A percentile compares a stretch with the other conserved stretches of the same genome.
These are phyloP conservation scores for Pseudocercospora pini-densiflorae DNA, from an alignment of 2,329 filamentous ascomycete genomes.

Conservation along the genomic window DNA sequence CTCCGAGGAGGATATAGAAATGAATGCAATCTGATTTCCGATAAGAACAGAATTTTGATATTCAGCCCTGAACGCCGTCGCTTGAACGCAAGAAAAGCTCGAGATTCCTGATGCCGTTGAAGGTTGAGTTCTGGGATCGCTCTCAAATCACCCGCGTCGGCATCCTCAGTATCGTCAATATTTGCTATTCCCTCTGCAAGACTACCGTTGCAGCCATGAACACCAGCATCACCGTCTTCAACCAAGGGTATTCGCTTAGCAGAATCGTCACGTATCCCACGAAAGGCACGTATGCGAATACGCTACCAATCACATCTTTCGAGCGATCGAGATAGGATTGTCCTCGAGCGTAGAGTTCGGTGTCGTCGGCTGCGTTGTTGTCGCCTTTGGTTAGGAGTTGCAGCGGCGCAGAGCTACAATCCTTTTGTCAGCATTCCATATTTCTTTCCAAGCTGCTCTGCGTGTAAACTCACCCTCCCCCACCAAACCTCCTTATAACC, in stretches of 20 bases:
- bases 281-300: conserved; percentile 88
- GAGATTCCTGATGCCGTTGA: background rate
- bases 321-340: conserved; percentile 82
- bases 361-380: conserved; percentile 94
- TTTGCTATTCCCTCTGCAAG: conserved; percentile 76
- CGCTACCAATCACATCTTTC: conserved; percentile 90
- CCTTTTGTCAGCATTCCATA: background rate
- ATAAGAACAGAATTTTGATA: background rate
- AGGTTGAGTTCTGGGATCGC: background rate
- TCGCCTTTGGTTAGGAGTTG: conserved; percentile 94
- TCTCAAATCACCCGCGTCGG: background rate
- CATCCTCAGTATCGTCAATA: background rate
- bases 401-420: conserved; percentile 51
- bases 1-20: too few species aligned
- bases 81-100: background rate
- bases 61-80: background rate
- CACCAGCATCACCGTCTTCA: conserved; percentile 93
- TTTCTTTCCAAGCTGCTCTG: too few species aligned
- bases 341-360: conserved; percentile 81
- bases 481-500: conserved; percentile 73
- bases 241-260: conserved; percentile 92
- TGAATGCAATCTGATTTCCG: background rate
- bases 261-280: conserved; percentile 98
- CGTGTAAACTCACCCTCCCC: conserved; percentile 52
- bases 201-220: conserved; percentile 95